These are phyloP conservation scores for Vitis hybrid DNA, from an alignment of 177 flowering plant species.

Conservation along the genomic window DNA sequence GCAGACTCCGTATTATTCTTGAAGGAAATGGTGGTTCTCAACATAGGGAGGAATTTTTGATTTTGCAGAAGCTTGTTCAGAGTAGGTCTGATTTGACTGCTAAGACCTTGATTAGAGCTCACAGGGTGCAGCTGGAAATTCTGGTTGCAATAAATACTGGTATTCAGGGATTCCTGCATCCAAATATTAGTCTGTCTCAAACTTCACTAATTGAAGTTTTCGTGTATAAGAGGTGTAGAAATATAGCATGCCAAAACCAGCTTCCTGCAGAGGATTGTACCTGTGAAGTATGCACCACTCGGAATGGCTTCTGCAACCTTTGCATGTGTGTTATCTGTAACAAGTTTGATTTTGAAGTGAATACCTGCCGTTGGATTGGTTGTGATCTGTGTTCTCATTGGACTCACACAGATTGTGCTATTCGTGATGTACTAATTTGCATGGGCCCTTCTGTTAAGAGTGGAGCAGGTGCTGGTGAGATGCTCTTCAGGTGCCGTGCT, in stretches of 20 bases:
- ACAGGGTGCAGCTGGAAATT: constrained; percentile 87
- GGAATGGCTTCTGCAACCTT: constrained; percentile 93
- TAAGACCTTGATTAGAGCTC: constrained; percentile 64
- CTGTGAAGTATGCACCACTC: constrained; percentile 76
- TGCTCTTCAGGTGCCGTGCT: constrained; percentile 90
- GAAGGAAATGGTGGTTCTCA: constrained; percentile 87
- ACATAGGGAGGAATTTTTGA: constrained; percentile 77
- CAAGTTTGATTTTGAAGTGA: constrained; percentile 97
- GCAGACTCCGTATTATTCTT: constrained; percentile 66
- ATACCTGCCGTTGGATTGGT: constrained; percentile 98
- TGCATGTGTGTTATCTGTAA: constrained; percentile 98
- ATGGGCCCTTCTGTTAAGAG: constrained; percentile 74
- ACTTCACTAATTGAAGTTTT: constrained; percentile 86
- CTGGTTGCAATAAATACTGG: constrained; percentile 91
- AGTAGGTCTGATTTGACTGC: constrained; percentile 76
- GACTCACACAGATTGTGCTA: constrained; percentile 99
- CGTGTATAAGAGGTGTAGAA: constrained; percentile 84
- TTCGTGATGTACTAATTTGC: constrained; percentile 75
- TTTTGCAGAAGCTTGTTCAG: constrained; percentile 80
- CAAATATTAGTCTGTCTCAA: constrained; percentile 82
- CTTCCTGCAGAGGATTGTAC: constrained; percentile 94
- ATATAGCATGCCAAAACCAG: constrained; percentile 85
- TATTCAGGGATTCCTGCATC: constrained; percentile 92
- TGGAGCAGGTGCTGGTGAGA: constrained; percentile 68
- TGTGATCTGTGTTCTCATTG: constrained; percentile 96